Conservation (phyloP, 352 stramenopile genomes). For the Phytophthora colocasiae region DNA sequence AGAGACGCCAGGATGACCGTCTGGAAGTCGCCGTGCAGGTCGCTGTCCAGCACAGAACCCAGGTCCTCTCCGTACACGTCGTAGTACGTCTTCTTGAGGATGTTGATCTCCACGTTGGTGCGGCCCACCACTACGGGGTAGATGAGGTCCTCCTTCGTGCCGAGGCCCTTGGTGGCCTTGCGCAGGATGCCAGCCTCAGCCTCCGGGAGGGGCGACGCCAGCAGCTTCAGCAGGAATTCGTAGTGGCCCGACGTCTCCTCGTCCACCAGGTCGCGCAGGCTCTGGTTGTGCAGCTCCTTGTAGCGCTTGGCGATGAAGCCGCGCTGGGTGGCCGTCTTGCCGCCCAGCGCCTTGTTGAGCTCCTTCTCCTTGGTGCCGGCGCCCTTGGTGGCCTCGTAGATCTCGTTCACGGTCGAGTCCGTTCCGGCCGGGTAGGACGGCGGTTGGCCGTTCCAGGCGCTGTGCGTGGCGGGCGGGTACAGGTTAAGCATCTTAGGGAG, state of each 20-base stretch:
- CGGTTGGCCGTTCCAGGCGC: constrained; percentile 59
- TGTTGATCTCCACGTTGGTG: constrained; percentile 78
- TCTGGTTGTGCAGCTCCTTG: constrained; percentile 70
- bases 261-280: constrained; percentile 65
- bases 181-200: constrained; percentile 68
- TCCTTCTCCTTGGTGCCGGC: constrained; percentile 72
- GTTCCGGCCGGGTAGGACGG: constrained; percentile 54
- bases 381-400: constrained; percentile 71
- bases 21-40: constrained; percentile 79
- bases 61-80: constrained; percentile 71
- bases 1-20: constrained; percentile 77
- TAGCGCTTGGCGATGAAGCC: constrained; percentile 76
- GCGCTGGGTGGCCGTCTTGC: constrained; percentile 67
- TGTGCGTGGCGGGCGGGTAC: constrained; percentile 77
- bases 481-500: constrained; percentile 73
- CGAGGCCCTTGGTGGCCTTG: constrained; percentile 68
- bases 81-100: constrained; percentile 88
- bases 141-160: constrained; percentile 73
- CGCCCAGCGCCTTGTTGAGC: constrained; percentile 65
- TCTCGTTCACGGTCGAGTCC: constrained; percentile 66
- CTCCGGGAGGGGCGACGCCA: constrained; percentile 66
- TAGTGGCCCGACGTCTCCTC: constrained; percentile 71
- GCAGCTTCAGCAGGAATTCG: constrained; percentile 66
- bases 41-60: constrained; percentile 58
- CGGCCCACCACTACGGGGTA: constrained; percentile 69